Percentiles rank a stretch among this genome's conserved stretches.
These are phyloP conservation scores for Diaporthe velutina DNA, from an alignment of 2,329 filamentous ascomycete species.

Conservation along the genomic window DNA sequence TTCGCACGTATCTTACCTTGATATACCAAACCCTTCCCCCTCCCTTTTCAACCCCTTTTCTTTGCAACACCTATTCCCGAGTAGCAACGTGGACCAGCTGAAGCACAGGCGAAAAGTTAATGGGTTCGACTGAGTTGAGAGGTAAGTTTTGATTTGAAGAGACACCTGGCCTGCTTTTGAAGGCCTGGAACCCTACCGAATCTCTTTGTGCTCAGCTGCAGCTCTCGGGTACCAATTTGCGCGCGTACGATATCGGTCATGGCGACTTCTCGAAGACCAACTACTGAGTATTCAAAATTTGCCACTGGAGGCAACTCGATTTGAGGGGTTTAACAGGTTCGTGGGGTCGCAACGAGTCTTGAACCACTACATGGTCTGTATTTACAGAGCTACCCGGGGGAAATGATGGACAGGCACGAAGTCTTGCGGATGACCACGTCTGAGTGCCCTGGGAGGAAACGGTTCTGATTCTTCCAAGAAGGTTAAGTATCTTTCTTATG, in stretches of 20 bases:
- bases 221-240: background rate
- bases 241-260: conserved; percentile 20
- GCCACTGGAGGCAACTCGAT: conserved; percentile 16
- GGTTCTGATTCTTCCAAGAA: conserved; percentile 12
- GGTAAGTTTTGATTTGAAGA: conserved; percentile 35
- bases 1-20: background rate
- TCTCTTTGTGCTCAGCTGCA: conserved; percentile 2
- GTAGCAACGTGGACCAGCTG: conserved; percentile 26
- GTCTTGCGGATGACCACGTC: background rate
- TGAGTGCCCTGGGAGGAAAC: background rate
- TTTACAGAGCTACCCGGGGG: background rate
- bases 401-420: background rate
- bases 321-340: background rate
- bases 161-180: conserved; percentile 6
- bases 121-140: background rate
- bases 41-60: background rate
- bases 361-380: background rate
- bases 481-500: conserved; percentile 33
- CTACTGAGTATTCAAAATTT: conserved; percentile 26
- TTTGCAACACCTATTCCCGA: conserved; percentile 1
- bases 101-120: conserved; percentile 22
- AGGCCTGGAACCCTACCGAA: background rate
- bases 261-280: background rate
- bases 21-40: background rate
- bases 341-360: background rate